Base-by-base conservation (phyloP, 75 land plant species). In the Pinus tabuliformis region DNA sequence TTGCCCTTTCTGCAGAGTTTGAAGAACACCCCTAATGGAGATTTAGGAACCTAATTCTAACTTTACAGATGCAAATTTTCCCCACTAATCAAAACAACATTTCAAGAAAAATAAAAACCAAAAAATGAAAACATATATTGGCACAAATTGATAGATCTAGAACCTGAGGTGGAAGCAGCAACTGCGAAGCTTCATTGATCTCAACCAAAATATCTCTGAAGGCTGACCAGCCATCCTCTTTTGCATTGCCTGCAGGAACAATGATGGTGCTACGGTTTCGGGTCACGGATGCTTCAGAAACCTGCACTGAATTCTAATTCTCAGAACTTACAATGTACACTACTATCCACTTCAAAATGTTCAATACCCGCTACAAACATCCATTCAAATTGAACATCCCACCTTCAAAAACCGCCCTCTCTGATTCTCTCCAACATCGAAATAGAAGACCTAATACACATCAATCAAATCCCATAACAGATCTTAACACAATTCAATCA, bases 401-500 rank as follows among this genome's bases (percentile, higher is more conserved):
- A 94, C 98, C 94, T 94, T 95, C 74, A 95, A 74, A 83, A 95
- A 93, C 24, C 94, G 92, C 33, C 97, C 98, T 74, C 98, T 93
- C 66, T 86, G 75, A 73, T 95, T 95, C 78, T 93, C 98, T 49
- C 98, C 97, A 75, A 91, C 81, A 77, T 95, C 95, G 62, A 95
- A 95, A 85, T 95, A 95, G 63, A 95, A 95, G 61, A 91, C 91
- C 96, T 85, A 73, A 57, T 74, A 18, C 28, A 57, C 24, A 6
- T 3, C 36, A 60, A 30, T 36, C 42, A 71, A 60, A 20, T 60
- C 9, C 13, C 62, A 20, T n/a, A 5, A 16, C 21, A 60, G 20
- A 60, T 60, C 62, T 20, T 7, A 20, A 22, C 20, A 22, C 62
- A 60, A 20, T 60, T 21, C 62, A 60, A 22, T 5, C 21, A 22